Conservation (phyloP, 177 flowering plant genomes). For the Tripterygium wilfordii region DNA sequence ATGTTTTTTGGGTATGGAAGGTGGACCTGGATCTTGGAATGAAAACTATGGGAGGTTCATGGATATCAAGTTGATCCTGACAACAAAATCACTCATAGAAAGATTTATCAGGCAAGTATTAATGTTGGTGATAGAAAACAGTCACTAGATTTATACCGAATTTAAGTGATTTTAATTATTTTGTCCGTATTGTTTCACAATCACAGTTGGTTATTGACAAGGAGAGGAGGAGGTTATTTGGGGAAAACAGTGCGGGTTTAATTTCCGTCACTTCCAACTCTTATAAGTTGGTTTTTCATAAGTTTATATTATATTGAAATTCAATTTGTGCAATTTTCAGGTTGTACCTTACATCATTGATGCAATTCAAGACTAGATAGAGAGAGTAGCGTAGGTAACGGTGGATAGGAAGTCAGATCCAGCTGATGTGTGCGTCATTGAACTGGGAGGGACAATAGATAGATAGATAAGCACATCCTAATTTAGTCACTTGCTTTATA, state of each 20-base stretch:
- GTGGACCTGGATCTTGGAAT: conserved; percentile 98
- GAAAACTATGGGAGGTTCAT: conserved; percentile 91
- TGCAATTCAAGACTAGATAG: conserved; percentile 97
- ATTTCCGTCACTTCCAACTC: not conserved
- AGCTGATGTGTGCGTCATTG: conserved; percentile 96
- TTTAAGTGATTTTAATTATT: not conserved
- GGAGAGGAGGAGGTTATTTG: conserved; percentile 95
- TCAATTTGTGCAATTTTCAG: conserved; percentile 22
- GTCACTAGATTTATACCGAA: no score
- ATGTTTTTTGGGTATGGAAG: no score
- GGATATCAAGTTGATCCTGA: conserved; percentile 73
- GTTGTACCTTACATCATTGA: conserved; percentile 95
- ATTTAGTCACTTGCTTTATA: not conserved
- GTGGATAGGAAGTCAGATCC: conserved; percentile 86
- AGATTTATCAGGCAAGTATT: conserved; percentile 68
- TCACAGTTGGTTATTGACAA: conserved; percentile 85
- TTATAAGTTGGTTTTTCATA: not conserved
- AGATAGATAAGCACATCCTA: conserved; percentile 28
- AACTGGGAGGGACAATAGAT: conserved; percentile 96
- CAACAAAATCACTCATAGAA: conserved; percentile 90
- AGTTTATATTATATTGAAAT: not conserved
- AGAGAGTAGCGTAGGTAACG: conserved; percentile 71
- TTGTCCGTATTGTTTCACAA: no score
- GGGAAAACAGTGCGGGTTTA: conserved; percentile 98
- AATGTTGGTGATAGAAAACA: not conserved